Evolutionary conservation across 768 basidiomycete species (phyloP).

Genomic region (Kwoniella europaea): DNA sequence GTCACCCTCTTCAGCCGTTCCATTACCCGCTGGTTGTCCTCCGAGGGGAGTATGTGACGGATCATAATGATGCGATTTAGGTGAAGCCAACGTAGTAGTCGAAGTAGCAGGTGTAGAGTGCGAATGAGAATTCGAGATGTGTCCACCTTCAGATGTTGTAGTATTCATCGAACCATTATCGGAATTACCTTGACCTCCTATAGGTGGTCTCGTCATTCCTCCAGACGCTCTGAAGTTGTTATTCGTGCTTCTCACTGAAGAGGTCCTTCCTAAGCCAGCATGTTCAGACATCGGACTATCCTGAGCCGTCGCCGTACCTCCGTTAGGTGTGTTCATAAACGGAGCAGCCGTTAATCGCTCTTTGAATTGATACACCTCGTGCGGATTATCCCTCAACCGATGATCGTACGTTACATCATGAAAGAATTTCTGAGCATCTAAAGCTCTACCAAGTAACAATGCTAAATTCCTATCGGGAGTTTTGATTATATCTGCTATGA

Average conservation of each 20-base stretch:
- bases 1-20: constrained; percentile 44
- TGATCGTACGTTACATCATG: constrained; percentile 99
- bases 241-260: constrained; percentile 28
- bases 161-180: constrained; percentile 37
- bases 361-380: constrained; percentile 91
- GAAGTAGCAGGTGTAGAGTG: constrained; percentile 50
- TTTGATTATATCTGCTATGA: constrained; percentile 97
- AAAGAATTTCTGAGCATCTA: constrained; percentile 98
- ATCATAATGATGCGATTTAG: constrained; percentile 22
- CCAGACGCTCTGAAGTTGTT: constrained; percentile 3
- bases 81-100: constrained; percentile 37
- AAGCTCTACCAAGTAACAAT: constrained; percentile 86
- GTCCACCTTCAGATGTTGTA: constrained; percentile 32
- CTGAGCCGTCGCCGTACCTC: constrained; percentile 57
- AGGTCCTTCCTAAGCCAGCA: constrained; percentile 25
- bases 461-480: constrained; percentile 97
- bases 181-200: constrained; percentile 16
- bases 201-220: constrained; percentile 5
- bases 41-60: not conserved
- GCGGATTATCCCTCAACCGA: constrained; percentile 81
- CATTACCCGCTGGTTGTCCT: not conserved
- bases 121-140: constrained; percentile 28
- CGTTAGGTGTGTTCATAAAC: constrained; percentile 63
- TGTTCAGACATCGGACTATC: constrained; percentile 49
- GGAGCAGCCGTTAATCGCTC: constrained; percentile 77